Conservation (phyloP, 2,329 filamentous ascomycete species). For the Volutella citrinella region DNA sequence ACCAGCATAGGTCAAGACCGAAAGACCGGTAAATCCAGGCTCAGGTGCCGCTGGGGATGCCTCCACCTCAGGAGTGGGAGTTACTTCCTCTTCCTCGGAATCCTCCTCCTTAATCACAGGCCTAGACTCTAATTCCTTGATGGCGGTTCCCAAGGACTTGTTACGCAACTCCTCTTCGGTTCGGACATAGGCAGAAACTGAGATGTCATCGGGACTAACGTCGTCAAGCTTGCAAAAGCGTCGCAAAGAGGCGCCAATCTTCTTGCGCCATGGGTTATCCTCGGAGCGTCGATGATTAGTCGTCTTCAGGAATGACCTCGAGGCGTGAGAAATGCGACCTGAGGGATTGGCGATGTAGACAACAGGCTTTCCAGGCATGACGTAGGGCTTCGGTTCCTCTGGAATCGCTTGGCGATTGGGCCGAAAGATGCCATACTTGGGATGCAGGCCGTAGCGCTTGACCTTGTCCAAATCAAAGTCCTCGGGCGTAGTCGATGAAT, state of each 20-base stretch:
- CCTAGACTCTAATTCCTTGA: constrained; percentile 30
- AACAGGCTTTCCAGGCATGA: constrained; percentile 45
- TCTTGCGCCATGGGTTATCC: constrained; percentile 31
- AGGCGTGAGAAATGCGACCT: constrained; percentile 47
- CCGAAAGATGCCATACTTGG: constrained; percentile 51
- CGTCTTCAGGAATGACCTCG: constrained; percentile 39
- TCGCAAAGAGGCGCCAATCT: constrained; percentile 33
- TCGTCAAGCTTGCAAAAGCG: constrained; percentile 36
- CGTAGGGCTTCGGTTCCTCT: constrained; percentile 37
- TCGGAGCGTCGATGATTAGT: constrained; percentile 32
- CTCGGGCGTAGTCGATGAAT: constrained; percentile 42
- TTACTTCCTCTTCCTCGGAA: constrained; percentile 25
- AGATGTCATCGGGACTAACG: constrained; percentile 32
- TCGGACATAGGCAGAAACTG: constrained; percentile 30
- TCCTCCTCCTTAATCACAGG: constrained; percentile 25
- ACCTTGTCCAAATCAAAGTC: constrained; percentile 52
- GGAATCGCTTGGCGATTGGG: constrained; percentile 44
- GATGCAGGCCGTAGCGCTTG: constrained; percentile 49
- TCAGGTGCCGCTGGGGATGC: constrained; percentile 21
- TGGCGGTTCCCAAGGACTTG: constrained; percentile 34
- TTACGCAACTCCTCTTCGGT: constrained; percentile 31
- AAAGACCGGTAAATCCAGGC: constrained; percentile 26
- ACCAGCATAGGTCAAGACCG: constrained; percentile 29
- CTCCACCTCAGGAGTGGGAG: constrained; percentile 12
- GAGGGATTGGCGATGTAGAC: constrained; percentile 47